Conservation (phyloP, 306 rosid species). For the Quercus suber region DNA sequence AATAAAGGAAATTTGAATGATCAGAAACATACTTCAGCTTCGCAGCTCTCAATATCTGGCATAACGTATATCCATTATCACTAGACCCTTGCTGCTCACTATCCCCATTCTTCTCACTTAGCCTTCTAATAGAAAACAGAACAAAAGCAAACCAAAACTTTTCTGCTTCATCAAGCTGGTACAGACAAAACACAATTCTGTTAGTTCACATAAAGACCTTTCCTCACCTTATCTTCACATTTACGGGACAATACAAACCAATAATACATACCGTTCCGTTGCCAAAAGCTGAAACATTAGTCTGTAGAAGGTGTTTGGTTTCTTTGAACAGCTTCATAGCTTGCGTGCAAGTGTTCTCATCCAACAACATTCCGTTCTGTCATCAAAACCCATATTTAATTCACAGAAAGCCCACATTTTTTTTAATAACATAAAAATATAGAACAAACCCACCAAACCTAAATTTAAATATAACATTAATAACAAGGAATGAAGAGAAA, state of each 20-base stretch:
- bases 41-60: slow-evolving; percentile 77
- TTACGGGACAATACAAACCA: background rate
- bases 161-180: slow-evolving; percentile 83
- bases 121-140: slow-evolving; percentile 65
- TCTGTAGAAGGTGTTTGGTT: slow-evolving; percentile 52
- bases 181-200: slow-evolving; percentile 14
- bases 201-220: slow-evolving; percentile 11
- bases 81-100: slow-evolving; percentile 32
- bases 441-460: background rate
- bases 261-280: slow-evolving; percentile 53
- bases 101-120: slow-evolving; percentile 43
- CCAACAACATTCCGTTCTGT: slow-evolving; percentile 66
- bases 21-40: slow-evolving; percentile 65
- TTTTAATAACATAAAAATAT: too few species aligned
- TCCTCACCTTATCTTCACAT: background rate
- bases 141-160: slow-evolving; percentile 82
- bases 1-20: slow-evolving; percentile 10
- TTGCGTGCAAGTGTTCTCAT: slow-evolving; percentile 40
- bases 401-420: background rate
- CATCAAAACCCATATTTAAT: slow-evolving; percentile 5
- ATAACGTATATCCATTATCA: slow-evolving; percentile 53
- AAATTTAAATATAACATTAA: background rate
- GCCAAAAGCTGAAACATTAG: slow-evolving; percentile 63
- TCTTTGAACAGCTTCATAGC: slow-evolving; percentile 61
- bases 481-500: background rate